Evolutionary conservation across 2,329 filamentous ascomycete genomes (phyloP).

Genomic region (Metarhizium anisopliae): DNA sequence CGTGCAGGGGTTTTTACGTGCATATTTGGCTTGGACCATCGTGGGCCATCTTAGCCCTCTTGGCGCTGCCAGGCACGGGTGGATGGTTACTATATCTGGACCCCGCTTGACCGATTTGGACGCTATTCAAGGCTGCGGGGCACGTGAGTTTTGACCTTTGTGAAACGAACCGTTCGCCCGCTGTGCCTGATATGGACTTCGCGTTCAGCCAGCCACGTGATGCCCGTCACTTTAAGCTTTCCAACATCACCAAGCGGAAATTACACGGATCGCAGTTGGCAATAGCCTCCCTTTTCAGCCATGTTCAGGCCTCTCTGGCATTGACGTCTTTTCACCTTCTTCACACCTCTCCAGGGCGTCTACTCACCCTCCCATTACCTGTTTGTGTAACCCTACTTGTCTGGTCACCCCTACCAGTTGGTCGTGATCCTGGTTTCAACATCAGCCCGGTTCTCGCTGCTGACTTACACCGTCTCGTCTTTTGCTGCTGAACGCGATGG

Average conservation of each 20-base stretch:
- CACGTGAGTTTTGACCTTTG: slow-evolving; percentile 3
- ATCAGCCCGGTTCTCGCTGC: too few relatives aligned
- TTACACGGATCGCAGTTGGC: not conserved
- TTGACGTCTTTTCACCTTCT: too few relatives aligned
- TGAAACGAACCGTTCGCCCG: not conserved
- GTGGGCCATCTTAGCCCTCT: not conserved
- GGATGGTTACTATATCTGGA: not conserved
- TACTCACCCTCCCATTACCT: not conserved
- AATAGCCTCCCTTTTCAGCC: not conserved
- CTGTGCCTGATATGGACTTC: not conserved
- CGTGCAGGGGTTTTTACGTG: too few relatives aligned
- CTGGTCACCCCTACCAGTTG: too few relatives aligned
- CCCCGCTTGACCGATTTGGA: not conserved
- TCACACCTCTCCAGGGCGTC: not conserved
- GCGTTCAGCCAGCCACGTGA: not conserved
- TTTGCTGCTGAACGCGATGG: not conserved
- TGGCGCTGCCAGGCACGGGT: not conserved
- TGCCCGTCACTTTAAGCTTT: not conserved
- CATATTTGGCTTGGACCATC: not conserved
- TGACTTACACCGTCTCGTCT: not conserved
- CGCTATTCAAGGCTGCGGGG: not conserved
- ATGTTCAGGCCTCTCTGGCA: not conserved
- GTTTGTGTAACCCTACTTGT: not conserved
- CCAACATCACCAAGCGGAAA: not conserved
- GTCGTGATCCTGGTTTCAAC: too few relatives aligned